A percentile compares a stretch with the other conserved stretches of the same genome.
Conservation (phyloP, 345 rosid species). For the Eucalyptus cladocalyx region DNA sequence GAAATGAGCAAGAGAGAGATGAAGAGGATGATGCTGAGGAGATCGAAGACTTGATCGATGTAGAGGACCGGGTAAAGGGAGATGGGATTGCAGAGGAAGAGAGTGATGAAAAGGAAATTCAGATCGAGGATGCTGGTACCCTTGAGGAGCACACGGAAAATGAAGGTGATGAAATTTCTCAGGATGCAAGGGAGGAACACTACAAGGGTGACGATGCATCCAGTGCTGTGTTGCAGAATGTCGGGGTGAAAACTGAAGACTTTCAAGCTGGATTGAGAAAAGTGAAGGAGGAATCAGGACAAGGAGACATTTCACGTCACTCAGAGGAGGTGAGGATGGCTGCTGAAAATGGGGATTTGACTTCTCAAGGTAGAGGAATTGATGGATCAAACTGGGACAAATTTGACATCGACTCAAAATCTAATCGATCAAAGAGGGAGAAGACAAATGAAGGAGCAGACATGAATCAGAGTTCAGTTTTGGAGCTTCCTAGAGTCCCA, state of each 20-base stretch:
- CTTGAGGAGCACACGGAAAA: not conserved
- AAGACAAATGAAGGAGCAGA: not conserved
- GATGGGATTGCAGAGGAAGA: conserved; percentile 15
- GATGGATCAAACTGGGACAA: not conserved
- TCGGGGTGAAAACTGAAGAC: not conserved
- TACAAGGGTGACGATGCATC: conserved; percentile 7
- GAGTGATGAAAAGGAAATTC: not conserved
- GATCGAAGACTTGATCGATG: conserved; percentile 51
- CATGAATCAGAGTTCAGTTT: not conserved
- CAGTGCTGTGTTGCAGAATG: not conserved
- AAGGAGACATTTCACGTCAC: not conserved
- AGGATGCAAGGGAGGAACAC: conserved; percentile 1
- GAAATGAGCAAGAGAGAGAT: conserved; percentile 21
- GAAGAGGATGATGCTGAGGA: conserved; percentile 42
- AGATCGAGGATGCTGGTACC: not conserved
- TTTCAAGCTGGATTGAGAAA: not conserved
- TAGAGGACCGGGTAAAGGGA: conserved; percentile 32
- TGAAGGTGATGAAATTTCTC: not conserved
- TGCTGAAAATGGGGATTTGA: not conserved
- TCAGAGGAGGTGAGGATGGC: not conserved
- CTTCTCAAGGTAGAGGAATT: not conserved
- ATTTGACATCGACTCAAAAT: not conserved
- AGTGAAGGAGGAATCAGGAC: not conserved
- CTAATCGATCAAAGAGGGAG: not conserved
- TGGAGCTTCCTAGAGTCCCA: not conserved